phyloP scores from a whole-genome alignment of 2,329 filamentous ascomycete genomes.

The Huntiella decipiens region DNA sequence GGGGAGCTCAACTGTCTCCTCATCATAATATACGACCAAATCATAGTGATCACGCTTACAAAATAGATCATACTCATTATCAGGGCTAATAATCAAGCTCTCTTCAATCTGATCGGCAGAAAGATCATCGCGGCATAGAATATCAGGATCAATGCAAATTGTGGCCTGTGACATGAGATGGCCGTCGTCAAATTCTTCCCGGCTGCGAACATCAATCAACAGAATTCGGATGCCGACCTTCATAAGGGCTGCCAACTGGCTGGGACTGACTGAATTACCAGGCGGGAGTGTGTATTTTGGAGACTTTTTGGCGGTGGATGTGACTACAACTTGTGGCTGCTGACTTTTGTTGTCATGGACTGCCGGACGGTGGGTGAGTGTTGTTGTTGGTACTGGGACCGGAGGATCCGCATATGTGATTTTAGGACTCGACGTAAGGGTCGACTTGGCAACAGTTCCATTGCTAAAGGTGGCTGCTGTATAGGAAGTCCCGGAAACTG shows the following conservation, averaged over 20 bases:
- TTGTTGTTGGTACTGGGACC: too few species aligned
- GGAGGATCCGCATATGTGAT: too few species aligned
- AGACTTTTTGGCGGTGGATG: not conserved
- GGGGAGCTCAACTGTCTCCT: slow-evolving; percentile 37
- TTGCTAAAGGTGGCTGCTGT: not conserved
- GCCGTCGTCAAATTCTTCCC: slow-evolving; percentile 67
- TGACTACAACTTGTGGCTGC: not conserved
- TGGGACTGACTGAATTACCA: slow-evolving; percentile 41
- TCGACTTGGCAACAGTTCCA: too few species aligned
- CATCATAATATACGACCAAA: slow-evolving; percentile 79
- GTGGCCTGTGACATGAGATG: slow-evolving; percentile 72
- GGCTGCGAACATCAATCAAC: slow-evolving; percentile 66
- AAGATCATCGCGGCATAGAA: slow-evolving; percentile 49
- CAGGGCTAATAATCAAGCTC: slow-evolving; percentile 49
- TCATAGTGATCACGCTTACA: slow-evolving; percentile 58
- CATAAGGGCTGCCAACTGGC: slow-evolving; percentile 54
- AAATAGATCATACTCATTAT: slow-evolving; percentile 60
- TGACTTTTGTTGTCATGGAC: not conserved
- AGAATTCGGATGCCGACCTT: slow-evolving; percentile 42
- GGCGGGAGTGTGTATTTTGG: slow-evolving; percentile 28
- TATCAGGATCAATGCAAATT: slow-evolving; percentile 72
- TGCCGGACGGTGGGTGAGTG: too few species aligned
- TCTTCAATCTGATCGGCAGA: slow-evolving; percentile 45
- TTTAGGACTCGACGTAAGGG: too few species aligned
- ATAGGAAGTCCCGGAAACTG: not conserved